Conservation (phyloP, 75 land plant genomes). For the Sequoia sempervirens region DNA sequence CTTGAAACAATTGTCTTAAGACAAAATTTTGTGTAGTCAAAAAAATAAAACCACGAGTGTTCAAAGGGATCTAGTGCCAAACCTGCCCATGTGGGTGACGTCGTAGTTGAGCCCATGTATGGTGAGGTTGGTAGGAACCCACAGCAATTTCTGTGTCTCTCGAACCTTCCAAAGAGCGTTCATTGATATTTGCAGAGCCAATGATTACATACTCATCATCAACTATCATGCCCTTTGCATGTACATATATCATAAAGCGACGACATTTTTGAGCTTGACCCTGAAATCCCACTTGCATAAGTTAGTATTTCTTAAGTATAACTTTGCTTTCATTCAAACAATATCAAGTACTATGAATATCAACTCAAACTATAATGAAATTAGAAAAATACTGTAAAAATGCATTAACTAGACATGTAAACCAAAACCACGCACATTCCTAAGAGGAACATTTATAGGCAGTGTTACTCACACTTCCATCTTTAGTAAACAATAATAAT, state of each 20-base stretch:
- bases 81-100: slow-evolving; percentile 44
- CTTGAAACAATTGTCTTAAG: neutral
- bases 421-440: neutral
- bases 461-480: neutral
- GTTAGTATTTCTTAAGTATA: neutral
- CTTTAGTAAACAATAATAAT: neutral
- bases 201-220: slow-evolving; percentile 42
- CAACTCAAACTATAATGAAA: neutral
- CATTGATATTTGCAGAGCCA: slow-evolving; percentile 49
- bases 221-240: slow-evolving; percentile 45
- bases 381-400: neutral
- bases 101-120: slow-evolving; percentile 28
- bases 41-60: neutral
- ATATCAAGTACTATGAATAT: neutral
- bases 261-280: slow-evolving; percentile 23
- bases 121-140: slow-evolving; percentile 49
- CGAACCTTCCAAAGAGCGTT: slow-evolving; percentile 37
- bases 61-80: neutral
- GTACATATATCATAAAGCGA: slow-evolving; percentile 50
- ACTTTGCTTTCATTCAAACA: neutral
- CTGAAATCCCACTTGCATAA: slow-evolving; percentile 14
- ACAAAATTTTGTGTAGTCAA: neutral
- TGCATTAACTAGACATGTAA: neutral
- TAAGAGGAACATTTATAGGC: neutral
- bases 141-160: slow-evolving; percentile 40